phyloP scores from a whole-genome alignment of 306 rosid genomes.

The Castanea sativa region DNA sequence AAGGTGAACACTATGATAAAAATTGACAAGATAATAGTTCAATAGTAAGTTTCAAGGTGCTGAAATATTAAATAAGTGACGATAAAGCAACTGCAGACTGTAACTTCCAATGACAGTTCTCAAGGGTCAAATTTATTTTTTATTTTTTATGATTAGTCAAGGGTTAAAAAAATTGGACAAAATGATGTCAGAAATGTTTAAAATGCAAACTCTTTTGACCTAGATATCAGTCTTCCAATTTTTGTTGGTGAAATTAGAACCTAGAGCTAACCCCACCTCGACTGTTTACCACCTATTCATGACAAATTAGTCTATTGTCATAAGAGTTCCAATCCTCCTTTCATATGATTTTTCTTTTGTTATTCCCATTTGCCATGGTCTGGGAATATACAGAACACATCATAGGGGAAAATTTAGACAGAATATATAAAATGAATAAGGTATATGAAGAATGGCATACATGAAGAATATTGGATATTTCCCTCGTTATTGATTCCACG shows the following conservation, averaged over 20 bases:
- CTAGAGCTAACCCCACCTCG: background rate
- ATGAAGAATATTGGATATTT: constrained; percentile 52
- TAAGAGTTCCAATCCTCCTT: background rate
- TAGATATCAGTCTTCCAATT: background rate
- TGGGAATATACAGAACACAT: background rate
- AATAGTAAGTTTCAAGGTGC: background rate
- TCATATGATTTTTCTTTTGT: background rate
- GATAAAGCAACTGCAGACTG: background rate
- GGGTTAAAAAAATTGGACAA: background rate
- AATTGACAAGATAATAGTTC: background rate
- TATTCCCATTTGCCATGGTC: background rate
- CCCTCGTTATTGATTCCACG: constrained; percentile 71
- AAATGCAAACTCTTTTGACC: background rate
- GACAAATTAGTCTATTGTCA: background rate
- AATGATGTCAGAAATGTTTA: background rate
- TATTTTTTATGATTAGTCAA: too few species aligned
- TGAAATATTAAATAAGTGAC: constrained; percentile 6
- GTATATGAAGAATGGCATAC: constrained; percentile 18
- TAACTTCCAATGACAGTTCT: background rate
- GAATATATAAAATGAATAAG: background rate
- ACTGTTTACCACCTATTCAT: background rate
- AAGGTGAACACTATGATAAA: constrained; percentile 13
- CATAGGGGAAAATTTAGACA: background rate
- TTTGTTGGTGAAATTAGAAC: background rate
- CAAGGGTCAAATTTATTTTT: background rate